Percentiles rank a stretch among this genome's conserved stretches.
Evolutionary conservation across 257 asterid genomes (phyloP).

Genomic region (Anisodus tanguticus): DNA sequence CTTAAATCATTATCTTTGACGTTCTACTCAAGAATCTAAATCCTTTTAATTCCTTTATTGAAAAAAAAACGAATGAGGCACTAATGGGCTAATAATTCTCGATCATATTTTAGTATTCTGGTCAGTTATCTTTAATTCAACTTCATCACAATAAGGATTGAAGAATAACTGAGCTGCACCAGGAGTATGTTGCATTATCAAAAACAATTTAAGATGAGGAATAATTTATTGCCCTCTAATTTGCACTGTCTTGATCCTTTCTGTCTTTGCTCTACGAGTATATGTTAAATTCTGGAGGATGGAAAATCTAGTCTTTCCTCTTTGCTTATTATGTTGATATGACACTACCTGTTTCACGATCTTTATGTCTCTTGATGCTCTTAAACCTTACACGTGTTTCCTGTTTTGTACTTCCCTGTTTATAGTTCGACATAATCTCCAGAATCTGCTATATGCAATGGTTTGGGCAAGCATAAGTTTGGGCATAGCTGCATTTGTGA

Average conservation of each 20-base stretch:
- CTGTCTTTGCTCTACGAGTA: background rate
- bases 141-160: background rate
- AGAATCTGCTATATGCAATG: slow-evolving; percentile 66
- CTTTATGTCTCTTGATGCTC: slow-evolving; percentile 6
- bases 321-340: background rate
- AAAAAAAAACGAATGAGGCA: background rate
- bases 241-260: background rate
- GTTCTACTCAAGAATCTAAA: background rate
- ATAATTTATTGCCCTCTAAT: background rate
- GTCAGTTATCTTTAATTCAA: background rate
- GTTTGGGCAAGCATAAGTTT: slow-evolving; percentile 83
- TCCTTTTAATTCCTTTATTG: background rate
- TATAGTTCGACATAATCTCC: slow-evolving; percentile 60
- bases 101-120: background rate
- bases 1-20: background rate
- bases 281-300: background rate
- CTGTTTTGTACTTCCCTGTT: slow-evolving; percentile 9
- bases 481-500: slow-evolving; percentile 63
- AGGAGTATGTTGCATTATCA: background rate
- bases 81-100: background rate
- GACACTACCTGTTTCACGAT: background rate
- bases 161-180: background rate
- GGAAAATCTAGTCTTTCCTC: background rate
- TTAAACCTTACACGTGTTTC: slow-evolving; percentile 18
- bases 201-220: background rate